Percentiles rank a stretch among this genome's conserved stretches.
phyloP scores from a whole-genome alignment of 2,329 filamentous ascomycete species.

The Thielaviopsis ethacetica region DNA sequence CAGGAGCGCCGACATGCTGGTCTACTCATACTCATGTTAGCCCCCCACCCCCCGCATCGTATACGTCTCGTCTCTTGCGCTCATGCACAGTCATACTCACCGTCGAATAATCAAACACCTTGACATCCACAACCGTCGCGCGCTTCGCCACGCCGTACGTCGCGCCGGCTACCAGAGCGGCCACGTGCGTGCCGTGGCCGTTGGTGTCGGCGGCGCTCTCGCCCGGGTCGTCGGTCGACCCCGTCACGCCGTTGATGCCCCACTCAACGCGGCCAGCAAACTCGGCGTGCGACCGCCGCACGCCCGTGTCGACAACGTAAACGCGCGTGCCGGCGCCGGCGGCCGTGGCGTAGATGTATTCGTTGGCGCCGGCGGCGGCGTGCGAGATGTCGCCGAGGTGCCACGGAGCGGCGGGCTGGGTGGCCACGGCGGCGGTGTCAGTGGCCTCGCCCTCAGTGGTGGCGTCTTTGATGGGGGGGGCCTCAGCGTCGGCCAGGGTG shows the following conservation, averaged over 20 bases:
- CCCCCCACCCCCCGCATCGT: no score
- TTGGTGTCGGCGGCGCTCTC: conserved; percentile 16
- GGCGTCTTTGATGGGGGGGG: background rate
- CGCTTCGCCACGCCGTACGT: conserved; percentile 27
- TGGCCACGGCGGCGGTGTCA: conserved; percentile 2
- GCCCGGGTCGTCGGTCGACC: conserved; percentile 7
- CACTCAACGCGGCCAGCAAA: conserved; percentile 22
- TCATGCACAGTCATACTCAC: conserved; percentile 11
- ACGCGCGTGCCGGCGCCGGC: conserved; percentile 22
- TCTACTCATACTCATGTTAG: background rate
- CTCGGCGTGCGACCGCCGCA: conserved; percentile 17
- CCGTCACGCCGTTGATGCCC: conserved; percentile 16
- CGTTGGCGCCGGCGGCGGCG: conserved; percentile 11
- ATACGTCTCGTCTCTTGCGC: no score
- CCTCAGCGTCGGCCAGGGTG: background rate
- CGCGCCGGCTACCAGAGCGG: conserved; percentile 20
- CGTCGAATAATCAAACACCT: conserved; percentile 25
- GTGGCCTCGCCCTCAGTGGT: background rate
- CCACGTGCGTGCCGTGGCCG: conserved; percentile 27
- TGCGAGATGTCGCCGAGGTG: conserved; percentile 14
- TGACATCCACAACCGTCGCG: conserved; percentile 26
- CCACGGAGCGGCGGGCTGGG: conserved; percentile 18
- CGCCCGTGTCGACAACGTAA: conserved; percentile 28
- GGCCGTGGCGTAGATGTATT: conserved; percentile 20
- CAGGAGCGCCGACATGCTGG: conserved; percentile 17